Conservation (phyloP, 2,329 filamentous ascomycete species). For the Fusarium illudens region DNA sequence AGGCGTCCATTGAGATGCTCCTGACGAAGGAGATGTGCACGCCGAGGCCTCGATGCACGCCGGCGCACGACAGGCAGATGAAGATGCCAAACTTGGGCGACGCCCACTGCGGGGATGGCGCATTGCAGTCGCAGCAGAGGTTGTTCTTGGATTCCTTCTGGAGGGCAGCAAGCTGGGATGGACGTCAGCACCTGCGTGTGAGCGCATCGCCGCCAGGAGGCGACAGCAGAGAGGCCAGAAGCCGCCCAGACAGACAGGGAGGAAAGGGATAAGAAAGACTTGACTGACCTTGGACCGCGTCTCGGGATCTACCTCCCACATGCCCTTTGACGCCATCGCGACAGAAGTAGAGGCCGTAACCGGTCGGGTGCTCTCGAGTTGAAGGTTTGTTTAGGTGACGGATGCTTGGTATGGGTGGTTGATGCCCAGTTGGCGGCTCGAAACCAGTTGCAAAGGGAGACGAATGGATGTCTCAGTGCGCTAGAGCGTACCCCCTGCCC, state of each 20-base stretch:
- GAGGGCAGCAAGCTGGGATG: conserved; percentile 79
- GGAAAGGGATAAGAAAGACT: conserved; percentile 12
- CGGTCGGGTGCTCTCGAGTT: conserved; percentile 7
- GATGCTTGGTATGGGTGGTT: conserved; percentile 17
- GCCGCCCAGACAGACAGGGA: conserved; percentile 9
- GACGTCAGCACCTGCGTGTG: conserved; percentile 25
- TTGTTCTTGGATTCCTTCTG: conserved; percentile 92
- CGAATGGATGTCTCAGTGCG: conserved; percentile 19
- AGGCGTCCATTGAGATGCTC: conserved; percentile 98
- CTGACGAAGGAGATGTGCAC: conserved; percentile 99
- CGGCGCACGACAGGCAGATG: conserved; percentile 96
- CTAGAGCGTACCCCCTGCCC: conserved; percentile 12
- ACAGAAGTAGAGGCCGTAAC: conserved; percentile 5
- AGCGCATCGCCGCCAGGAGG: conserved; percentile 2
- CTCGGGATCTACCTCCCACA: conserved; percentile 99
- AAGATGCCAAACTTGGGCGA: conserved; percentile 98
- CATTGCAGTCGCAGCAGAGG: conserved; percentile 92
- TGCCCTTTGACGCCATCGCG: conserved; percentile 73
- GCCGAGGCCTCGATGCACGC: conserved; percentile 91
- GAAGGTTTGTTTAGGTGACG: conserved; percentile 4
- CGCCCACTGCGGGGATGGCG: conserved; percentile 97
- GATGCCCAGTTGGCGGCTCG: conserved; percentile 27
- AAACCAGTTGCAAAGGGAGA: conserved; percentile 32
- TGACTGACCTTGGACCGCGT: conserved; percentile 85
- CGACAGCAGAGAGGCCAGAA: neutral